A percentile compares a stretch with the other conserved stretches of the same genome.
phyloP scores from a whole-genome alignment of 2,329 filamentous ascomycete genomes.

The Exophiala xenobiotica region DNA sequence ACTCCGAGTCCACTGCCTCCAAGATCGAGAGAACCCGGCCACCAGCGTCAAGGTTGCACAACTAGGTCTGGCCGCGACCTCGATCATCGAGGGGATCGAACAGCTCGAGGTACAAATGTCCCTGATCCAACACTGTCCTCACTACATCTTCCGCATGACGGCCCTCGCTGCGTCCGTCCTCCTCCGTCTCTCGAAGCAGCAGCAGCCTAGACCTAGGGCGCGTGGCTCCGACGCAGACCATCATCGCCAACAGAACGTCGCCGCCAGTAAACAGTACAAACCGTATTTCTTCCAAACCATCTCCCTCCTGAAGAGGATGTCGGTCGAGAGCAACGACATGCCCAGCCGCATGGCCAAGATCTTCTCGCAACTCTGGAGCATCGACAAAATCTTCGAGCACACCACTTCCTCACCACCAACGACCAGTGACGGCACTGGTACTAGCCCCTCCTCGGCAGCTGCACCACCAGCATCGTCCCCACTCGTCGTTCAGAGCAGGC shows the following conservation, averaged over 20 bases:
- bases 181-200: conserved; percentile 39
- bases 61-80: neutral
- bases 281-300: conserved; percentile 37
- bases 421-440: neutral
- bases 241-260: neutral
- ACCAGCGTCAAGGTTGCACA: neutral
- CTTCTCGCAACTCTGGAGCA: conserved; percentile 41
- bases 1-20: conserved; percentile 1
- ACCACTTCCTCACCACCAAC: conserved; percentile 37
- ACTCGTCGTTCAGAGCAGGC: conserved; percentile 1
- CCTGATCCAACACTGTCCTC: conserved; percentile 7
- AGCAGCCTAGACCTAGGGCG: conserved; percentile 35
- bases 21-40: conserved; percentile 1
- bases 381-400: conserved; percentile 40
- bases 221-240: conserved; percentile 1
- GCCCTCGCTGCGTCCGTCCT: conserved; percentile 33
- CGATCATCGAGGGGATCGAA: conserved; percentile 2
- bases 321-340: conserved; percentile 36
- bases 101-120: neutral
- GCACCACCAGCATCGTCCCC: neutral
- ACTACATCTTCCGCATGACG: conserved; percentile 35
- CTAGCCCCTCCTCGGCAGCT: too few relatives aligned
- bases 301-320: conserved; percentile 39
- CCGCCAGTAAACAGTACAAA: conserved; percentile 31
- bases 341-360: conserved; percentile 35